Evolutionary conservation across 495 filamentous ascomycete species (phyloP), one percentile per base, ranked within the genome.

Genomic region (Hypomontagnella monticulosa): DNA sequence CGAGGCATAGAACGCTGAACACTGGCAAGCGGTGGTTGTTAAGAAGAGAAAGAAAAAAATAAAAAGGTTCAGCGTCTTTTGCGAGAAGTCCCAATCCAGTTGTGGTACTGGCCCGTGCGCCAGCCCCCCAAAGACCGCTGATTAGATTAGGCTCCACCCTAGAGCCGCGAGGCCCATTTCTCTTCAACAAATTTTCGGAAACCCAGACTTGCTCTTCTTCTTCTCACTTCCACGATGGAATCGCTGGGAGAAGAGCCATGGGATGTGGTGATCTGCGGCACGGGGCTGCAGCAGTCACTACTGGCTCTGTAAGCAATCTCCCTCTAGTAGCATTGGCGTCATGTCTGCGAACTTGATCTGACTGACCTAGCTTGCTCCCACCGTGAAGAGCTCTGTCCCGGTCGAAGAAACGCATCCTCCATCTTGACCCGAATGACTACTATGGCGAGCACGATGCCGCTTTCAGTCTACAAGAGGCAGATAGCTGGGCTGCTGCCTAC

Each of bases 181-280:
- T 65, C 57, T 72, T 67, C 63, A 67, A 75, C 72, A 76, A 76
- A 71, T 74, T 77, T 76, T 71, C 55, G 61, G 58, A 64, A 59
- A 58, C 56, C 69, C 36, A 38, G 48, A 41, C 16, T 18, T 52
- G 15, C 34, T 47, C 57, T 57, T 66, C 53, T 67, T 63, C 54
- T 61, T 72, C 64, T 61, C 73, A 55, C 57, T 71, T 63, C 66
- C 57, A 64, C 66, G 52, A 97, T 96, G 92, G 92, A 96, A 67
- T 87, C 89, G 44, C 81, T 97, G 56, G 79, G 87, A 73, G 88
- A 89, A 49, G 92, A 91, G 30, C 79, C 83, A 44, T 99, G 96
- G 96, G 95, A 99, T 80, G 88, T 96, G 68, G 81, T 95, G 57
- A 92, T 99, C 63, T 84, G 87, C 62, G 96, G 96, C 64, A 99